Evolutionary conservation across 2,329 filamentous ascomycete genomes (phyloP).

Genomic region (Xylaria sp.): DNA sequence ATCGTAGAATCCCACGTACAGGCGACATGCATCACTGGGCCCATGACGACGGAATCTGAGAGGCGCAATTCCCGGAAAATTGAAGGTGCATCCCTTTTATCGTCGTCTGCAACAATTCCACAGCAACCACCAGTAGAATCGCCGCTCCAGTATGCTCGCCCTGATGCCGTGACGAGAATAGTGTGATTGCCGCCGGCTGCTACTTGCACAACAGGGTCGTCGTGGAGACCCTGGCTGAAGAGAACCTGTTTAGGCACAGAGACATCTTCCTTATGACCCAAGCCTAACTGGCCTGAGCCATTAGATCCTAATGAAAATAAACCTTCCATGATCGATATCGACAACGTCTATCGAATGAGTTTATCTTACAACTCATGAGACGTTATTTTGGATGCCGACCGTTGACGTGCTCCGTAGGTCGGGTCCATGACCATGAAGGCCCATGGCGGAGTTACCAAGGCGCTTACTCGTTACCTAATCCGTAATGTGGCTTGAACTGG

Average conservation of each 20-base stretch:
- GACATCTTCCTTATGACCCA: conserved; percentile 66
- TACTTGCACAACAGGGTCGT: conserved; percentile 36
- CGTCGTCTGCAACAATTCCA: conserved; percentile 36
- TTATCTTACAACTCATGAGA: too few species aligned
- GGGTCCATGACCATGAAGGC: too few species aligned
- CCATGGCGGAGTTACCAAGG: too few species aligned
- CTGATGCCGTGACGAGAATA: conserved; percentile 58
- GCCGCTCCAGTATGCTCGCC: conserved; percentile 61
- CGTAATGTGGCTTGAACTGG: not conserved
- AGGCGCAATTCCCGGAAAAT: conserved; percentile 39
- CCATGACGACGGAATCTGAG: conserved; percentile 26
- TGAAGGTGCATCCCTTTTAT: conserved; percentile 26
- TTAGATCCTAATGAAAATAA: conserved; percentile 72
- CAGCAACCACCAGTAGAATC: conserved; percentile 52
- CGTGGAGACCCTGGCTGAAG: conserved; percentile 43
- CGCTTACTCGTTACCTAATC: not conserved
- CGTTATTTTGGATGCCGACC: too few species aligned
- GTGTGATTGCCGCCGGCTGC: conserved; percentile 83
- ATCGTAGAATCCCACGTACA: conserved; percentile 77
- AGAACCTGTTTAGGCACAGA: conserved; percentile 57
- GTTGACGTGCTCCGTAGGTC: too few species aligned
- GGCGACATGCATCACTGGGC: conserved; percentile 45
- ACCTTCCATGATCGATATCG: conserved; percentile 38
- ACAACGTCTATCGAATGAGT: not conserved
- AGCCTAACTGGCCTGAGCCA: conserved; percentile 65